Base-by-base conservation (phyloP, 768 basidiomycete genomes). In the Collybia mongolica region DNA sequence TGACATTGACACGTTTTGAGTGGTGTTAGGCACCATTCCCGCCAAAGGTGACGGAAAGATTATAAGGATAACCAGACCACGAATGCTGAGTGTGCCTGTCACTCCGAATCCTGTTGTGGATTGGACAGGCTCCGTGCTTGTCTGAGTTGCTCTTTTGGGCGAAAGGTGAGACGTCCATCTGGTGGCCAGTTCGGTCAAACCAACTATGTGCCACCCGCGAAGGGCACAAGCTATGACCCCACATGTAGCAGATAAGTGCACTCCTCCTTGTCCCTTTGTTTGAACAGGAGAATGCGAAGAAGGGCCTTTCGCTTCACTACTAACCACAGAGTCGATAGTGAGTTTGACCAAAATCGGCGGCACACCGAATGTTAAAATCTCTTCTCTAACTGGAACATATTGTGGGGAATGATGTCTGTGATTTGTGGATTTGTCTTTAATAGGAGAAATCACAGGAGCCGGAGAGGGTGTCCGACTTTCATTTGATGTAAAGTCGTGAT, bases 321-420 rank as follows among this genome's bases (percentile, higher is more conserved):
- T 44, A 54, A 53, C 37, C 4, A 69, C 59, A 5, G 69, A 64
- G 39, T 81, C 78, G 0, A 81, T 85, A 28, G 65, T 68, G 17
- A 92, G 63, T 39, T 72, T 71, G 40, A 90, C 53, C 2, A 77
- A 62, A 43, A 92, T 72, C 17, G 90, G 82, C 24, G 84, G 79
- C 12, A 74, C 62, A 15, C 85, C 83, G 46, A 90, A 75, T 5
- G 84, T 86, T 12, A 90, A 48, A 7, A 93, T 54, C 6, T 67
- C 65, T 43, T 83, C 77, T 26, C 77, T 79, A 24, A 59, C 51
- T 26, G 28, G 15, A 22, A 23, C 9, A 14, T 32, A 3, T 2
- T 32, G 32, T 12, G 14, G 11, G 11, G 32, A 6, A 6, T 32
- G 14, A 14, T 32, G 11, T 32, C 11, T 2, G 3, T 32, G 5